Conservation (phyloP, 164 flowering plant species). For the Saururus chinensis region DNA sequence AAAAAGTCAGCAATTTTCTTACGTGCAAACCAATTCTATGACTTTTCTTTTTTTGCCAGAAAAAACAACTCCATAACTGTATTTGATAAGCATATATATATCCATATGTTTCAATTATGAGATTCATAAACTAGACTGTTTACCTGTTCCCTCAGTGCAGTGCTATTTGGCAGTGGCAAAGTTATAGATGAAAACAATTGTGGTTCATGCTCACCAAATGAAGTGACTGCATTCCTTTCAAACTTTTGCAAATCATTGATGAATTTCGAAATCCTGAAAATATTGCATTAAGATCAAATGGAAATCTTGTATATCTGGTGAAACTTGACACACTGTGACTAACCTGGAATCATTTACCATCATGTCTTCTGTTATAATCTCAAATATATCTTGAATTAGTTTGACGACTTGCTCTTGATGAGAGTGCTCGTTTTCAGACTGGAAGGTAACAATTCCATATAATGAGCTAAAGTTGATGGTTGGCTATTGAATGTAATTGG, state of each 20-base stretch:
- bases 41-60: no score
- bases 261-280: constrained; percentile 43
- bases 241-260: constrained; percentile 25
- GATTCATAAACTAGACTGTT: background rate
- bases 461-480: background rate
- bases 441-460: constrained; percentile 6
- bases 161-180: constrained; percentile 62
- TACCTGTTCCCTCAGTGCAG: constrained; percentile 54
- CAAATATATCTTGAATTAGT: constrained; percentile 75
- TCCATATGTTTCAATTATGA: background rate
- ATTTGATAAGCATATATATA: background rate
- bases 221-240: constrained; percentile 20
- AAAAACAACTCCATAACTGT: background rate
- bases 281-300: background rate
- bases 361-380: constrained; percentile 65
- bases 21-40: background rate
- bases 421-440: constrained; percentile 54
- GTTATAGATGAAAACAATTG: constrained; percentile 51
- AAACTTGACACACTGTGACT: background rate
- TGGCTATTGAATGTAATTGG: background rate
- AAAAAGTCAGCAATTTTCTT: background rate
- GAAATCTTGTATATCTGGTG: background rate
- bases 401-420: constrained; percentile 48
- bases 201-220: constrained; percentile 25
- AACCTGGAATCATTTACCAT: constrained; percentile 66